Conservation (phyloP, 1,284 basidiomycete genomes). For the Tylopilus sp. region DNA sequence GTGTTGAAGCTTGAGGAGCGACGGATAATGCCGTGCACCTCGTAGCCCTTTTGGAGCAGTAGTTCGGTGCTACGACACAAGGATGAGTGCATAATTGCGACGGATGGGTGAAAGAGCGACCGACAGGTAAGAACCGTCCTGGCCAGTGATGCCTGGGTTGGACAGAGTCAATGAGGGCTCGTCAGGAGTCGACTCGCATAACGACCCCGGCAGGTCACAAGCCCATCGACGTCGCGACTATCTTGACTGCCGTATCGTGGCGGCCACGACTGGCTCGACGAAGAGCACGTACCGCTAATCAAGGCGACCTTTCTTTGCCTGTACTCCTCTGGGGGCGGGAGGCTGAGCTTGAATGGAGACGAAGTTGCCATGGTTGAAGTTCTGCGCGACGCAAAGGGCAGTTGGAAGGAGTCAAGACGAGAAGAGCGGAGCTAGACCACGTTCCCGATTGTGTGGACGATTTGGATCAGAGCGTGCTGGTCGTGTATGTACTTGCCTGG, state of each 20-base stretch:
- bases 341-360: conserved; percentile 46
- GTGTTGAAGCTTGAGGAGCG: conserved; percentile 95
- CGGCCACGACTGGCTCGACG: conserved; percentile 5
- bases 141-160: conserved; percentile 79
- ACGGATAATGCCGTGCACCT: conserved; percentile 91
- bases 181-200: neutral
- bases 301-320: conserved; percentile 84
- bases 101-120: conserved; percentile 23
- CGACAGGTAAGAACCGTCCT: conserved; percentile 87
- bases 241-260: neutral
- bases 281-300: conserved; percentile 64
- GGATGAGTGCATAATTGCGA: conserved; percentile 12
- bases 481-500: conserved; percentile 4
- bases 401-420: neutral
- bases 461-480: too few relatives aligned
- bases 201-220: conserved; percentile 4
- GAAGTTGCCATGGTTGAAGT: conserved; percentile 22
- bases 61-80: conserved; percentile 64
- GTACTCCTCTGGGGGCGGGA: conserved; percentile 77
- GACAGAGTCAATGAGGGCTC: conserved; percentile 10
- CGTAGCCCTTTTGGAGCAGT: conserved; percentile 81
- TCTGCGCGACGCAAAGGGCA: neutral
- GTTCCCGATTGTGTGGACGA: neutral
- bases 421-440: neutral
- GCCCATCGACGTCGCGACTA: neutral